Percentiles rank a stretch among this genome's conserved stretches.
Evolutionary conservation across 1,284 basidiomycete species (phyloP).

Genomic region (Acaromyces ingoldii): DNA sequence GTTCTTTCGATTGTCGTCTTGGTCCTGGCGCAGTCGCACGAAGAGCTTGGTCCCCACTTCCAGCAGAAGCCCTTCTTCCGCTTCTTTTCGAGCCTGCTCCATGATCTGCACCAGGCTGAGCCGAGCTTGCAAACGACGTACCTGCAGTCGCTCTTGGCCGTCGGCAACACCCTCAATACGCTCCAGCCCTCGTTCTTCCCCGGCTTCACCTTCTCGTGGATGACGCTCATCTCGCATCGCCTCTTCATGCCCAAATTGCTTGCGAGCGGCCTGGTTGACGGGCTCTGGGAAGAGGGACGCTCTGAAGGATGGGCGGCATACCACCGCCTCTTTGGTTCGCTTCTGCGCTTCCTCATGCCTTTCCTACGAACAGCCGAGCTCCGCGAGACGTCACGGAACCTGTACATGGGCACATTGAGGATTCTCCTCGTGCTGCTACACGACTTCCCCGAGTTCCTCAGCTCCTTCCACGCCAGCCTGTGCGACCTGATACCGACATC

Average conservation of each 20-base stretch:
- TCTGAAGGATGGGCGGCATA: constrained; percentile 92
- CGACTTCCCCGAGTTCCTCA: constrained; percentile 97
- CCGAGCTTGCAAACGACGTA: constrained; percentile 74
- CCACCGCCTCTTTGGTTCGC: constrained; percentile 84
- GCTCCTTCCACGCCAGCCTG: constrained; percentile 91
- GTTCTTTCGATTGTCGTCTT: constrained; percentile 95
- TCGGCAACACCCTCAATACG: constrained; percentile 89
- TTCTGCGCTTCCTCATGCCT: constrained; percentile 88
- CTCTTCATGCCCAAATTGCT: constrained; percentile 96
- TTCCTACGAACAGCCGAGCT: constrained; percentile 80
- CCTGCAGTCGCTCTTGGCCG: constrained; percentile 78
- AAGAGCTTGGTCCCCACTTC: constrained; percentile 83
- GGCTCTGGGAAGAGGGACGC: constrained; percentile 59
- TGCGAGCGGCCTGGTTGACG: constrained; percentile 37
- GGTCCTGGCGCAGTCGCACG: constrained; percentile 88
- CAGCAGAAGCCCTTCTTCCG: constrained; percentile 98
- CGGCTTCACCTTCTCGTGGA: constrained; percentile 96
- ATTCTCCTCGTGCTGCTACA: constrained; percentile 90
- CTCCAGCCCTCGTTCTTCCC: constrained; percentile 95
- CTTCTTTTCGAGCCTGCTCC: constrained; percentile 93
- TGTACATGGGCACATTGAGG: constrained; percentile 88
- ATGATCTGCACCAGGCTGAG: constrained; percentile 82
- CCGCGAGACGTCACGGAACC: constrained; percentile 73
- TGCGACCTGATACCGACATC: constrained; percentile 86
- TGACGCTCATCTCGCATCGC: constrained; percentile 90